phyloP scores from a whole-genome alignment of 805 yeast species.

The Starmerella apicola region DNA sequence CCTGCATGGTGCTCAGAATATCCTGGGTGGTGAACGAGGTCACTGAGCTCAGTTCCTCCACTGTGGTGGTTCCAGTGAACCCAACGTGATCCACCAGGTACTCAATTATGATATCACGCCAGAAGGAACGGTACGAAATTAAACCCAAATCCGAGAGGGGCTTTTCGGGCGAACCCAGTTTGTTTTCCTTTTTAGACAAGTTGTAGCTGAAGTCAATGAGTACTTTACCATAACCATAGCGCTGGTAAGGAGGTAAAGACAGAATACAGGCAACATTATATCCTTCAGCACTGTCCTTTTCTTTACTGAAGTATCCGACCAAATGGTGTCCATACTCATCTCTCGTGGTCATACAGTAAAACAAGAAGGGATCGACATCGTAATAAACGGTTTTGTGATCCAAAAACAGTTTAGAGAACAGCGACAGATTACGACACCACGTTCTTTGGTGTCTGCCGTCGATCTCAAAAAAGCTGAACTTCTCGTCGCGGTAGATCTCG shows the following conservation, averaged over 20 bases:
- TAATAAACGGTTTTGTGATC: slow-evolving; percentile 95
- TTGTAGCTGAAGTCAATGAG: slow-evolving; percentile 90
- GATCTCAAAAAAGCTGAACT: slow-evolving; percentile 89
- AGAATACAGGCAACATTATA: slow-evolving; percentile 96
- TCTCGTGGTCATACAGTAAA: slow-evolving; percentile 86
- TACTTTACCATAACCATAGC: slow-evolving; percentile 86
- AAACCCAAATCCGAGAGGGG: slow-evolving; percentile 92
- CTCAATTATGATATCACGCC: slow-evolving; percentile 83
- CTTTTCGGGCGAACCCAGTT: slow-evolving; percentile 93
- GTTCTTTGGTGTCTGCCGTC: slow-evolving; percentile 94
- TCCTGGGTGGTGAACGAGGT: slow-evolving; percentile 97
- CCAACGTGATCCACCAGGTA: slow-evolving; percentile 49
- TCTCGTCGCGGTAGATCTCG: slow-evolving; percentile 87
- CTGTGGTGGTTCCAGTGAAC: slow-evolving; percentile 52
- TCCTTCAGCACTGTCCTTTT: slow-evolving; percentile 88
- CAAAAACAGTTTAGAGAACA: slow-evolving; percentile 75
- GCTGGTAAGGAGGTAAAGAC: slow-evolving; percentile 90
- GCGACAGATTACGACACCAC: slow-evolving; percentile 92
- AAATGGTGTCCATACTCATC: slow-evolving; percentile 89
- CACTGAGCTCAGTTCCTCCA: slow-evolving; percentile 75
- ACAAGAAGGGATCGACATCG: slow-evolving; percentile 94
- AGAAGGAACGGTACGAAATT: slow-evolving; percentile 83
- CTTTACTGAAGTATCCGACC: slow-evolving; percentile 94
- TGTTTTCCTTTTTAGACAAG: slow-evolving; percentile 74
- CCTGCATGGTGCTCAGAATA: slow-evolving; percentile 83